Conservation (phyloP, 2,329 filamentous ascomycete species). For the Tolypocladium album region DNA sequence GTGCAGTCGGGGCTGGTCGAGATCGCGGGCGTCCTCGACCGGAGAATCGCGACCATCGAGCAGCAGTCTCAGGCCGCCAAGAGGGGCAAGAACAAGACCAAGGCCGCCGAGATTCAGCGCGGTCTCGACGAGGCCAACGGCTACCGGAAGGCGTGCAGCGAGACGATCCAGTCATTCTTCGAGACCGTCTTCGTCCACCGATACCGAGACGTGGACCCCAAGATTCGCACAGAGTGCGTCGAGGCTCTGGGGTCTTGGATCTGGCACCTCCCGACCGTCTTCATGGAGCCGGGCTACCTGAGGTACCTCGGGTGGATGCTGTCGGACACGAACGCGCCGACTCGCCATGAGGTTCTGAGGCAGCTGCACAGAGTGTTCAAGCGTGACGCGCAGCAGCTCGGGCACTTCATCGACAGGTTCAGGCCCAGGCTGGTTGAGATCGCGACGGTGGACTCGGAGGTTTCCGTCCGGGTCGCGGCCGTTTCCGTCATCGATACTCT, state of each 20-base stretch:
- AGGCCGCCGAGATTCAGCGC: slow-evolving; percentile 61
- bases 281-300: slow-evolving; percentile 83
- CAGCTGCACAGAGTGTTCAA: slow-evolving; percentile 74
- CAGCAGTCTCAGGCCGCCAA: slow-evolving; percentile 71
- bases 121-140: slow-evolving; percentile 60
- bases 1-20: slow-evolving; percentile 70
- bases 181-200: slow-evolving; percentile 90
- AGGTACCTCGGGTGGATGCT: slow-evolving; percentile 94
- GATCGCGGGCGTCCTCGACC: slow-evolving; percentile 59
- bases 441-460: slow-evolving; percentile 74
- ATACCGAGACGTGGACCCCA: slow-evolving; percentile 87
- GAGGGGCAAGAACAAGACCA: slow-evolving; percentile 64
- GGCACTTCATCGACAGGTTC: slow-evolving; percentile 90
- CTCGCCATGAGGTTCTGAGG: slow-evolving; percentile 75
- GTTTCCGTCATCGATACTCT: slow-evolving; percentile 76
- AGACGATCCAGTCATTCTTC: slow-evolving; percentile 74
- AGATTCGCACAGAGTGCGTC: slow-evolving; percentile 81
- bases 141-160: slow-evolving; percentile 58
- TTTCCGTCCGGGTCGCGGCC: slow-evolving; percentile 66
- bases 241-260: slow-evolving; percentile 86
- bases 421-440: slow-evolving; percentile 83
- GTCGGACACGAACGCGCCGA: slow-evolving; percentile 65
- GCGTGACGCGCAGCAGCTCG: slow-evolving; percentile 70
- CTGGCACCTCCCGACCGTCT: slow-evolving; percentile 68
- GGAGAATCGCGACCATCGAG: slow-evolving; percentile 63